Base-by-base conservation (phyloP, 2,329 filamentous ascomycete genomes). In the Aquanectria penicillioides region DNA sequence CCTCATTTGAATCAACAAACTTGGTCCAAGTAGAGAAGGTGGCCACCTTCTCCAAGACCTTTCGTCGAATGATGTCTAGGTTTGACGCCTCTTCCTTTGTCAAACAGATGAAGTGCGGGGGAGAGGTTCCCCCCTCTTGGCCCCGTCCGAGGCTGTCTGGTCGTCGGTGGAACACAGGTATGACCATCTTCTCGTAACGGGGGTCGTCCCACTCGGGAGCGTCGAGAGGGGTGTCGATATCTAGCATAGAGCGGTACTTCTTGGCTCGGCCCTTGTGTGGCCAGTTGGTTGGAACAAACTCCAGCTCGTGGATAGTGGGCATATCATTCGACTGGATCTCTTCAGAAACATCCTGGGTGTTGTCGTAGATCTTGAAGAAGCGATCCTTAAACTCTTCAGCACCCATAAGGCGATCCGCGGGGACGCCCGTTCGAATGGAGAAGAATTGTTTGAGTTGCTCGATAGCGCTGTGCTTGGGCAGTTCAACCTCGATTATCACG, bases 281-380 rank as follows among this genome's bases (percentile, higher is more conserved):
- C 78, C 87, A 90, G 72, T 97, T 97, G 3, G 91, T 94, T 0
- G 94, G 93, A 7, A 83, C 80, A 4, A 84, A 80, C 59, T 97
- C 93, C 7, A 98, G 76, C 75, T 99, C 94, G 69, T 90, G 81
- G 26, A 87, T 90, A 23, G 93, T 84, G 10, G 86, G 86, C 41
- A 91, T 80, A 53, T 90, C 86, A 57, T 91, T 90, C 18, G 71
- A 63, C 20, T 80, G 75, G 51, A 97, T 94, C 43, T 89, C 86
- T 54, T 97, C 93, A 0, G 88, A 87, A 9, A 94, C 87, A 25
- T 83, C 82, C 7, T 75, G 73, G 5, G 78, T 79, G 68, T 97
- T 91, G 20, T 92, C 86, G 65, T 95, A 93, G 46, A 92, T 84
- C 71, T 93, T 94, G 81, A 94, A 98, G 75, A 97, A 94, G 67